A percentile compares a stretch with the other conserved stretches of the same genome.
Conservation (phyloP, 495 filamentous ascomycete genomes). For the Tuber borchii region DNA sequence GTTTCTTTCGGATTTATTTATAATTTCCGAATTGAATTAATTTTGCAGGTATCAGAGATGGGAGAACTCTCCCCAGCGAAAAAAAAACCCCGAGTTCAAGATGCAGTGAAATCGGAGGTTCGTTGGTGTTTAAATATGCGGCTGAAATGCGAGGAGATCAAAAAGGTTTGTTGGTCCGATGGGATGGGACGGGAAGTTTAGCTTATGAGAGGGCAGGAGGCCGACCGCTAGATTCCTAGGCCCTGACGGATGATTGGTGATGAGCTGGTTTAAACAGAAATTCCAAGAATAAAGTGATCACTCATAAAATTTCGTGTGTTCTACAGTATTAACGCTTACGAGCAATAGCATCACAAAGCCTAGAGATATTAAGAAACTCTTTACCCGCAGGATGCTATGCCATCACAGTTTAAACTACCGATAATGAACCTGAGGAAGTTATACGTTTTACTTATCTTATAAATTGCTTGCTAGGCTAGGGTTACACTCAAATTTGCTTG, state of each 20-base stretch:
- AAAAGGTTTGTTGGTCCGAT: background rate
- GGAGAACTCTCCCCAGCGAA: background rate
- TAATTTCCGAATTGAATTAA: background rate
- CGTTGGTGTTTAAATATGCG: slow-evolving; percentile 3
- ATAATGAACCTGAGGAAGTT: background rate
- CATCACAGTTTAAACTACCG: background rate
- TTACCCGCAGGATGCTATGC: background rate
- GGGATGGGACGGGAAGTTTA: background rate
- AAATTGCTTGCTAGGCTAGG: background rate
- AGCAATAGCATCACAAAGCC: background rate
- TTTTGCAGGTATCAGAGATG: background rate
- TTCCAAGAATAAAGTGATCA: background rate
- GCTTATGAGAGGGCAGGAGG: background rate
- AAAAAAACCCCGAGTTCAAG: background rate
- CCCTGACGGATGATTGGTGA: background rate
- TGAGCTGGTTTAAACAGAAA: background rate
- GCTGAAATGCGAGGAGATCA: slow-evolving; percentile 3
- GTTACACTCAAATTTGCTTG: background rate
- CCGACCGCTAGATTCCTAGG: background rate
- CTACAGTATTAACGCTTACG: background rate
- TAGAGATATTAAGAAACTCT: background rate
- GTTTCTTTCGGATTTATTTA: background rate
- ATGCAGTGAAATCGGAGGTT: background rate
- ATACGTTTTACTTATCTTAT: background rate
- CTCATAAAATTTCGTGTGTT: background rate